Conservation (phyloP, 108 stramenopile genomes). For the Fistulifera pelliculosa region DNA sequence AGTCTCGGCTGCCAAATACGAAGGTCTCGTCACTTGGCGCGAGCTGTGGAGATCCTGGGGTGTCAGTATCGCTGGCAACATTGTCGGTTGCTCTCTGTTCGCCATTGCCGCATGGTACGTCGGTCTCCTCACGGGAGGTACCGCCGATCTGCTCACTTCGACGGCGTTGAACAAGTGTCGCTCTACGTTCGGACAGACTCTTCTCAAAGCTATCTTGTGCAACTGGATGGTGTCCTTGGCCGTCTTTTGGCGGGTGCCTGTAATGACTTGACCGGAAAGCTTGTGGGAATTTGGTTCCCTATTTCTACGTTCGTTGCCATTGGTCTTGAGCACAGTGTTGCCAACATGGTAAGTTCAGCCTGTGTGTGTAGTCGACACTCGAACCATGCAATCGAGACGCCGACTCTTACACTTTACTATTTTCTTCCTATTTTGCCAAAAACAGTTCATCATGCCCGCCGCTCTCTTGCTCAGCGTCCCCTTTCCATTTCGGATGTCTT, state of each 20-base stretch:
- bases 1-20: constrained; percentile 11
- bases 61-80: constrained; percentile 19
- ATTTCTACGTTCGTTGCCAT: constrained; percentile 34
- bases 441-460: constrained; percentile 33
- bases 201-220: constrained; percentile 29
- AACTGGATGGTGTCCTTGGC: constrained; percentile 38
- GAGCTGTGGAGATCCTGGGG: constrained; percentile 11
- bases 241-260: constrained; percentile 25
- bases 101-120: constrained; percentile 8
- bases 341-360: constrained; percentile 43
- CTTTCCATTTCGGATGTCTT: constrained; percentile 17
- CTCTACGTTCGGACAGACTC: constrained; percentile 8
- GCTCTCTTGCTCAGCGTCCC: constrained; percentile 13
- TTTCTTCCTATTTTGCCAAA: too few relatives aligned
- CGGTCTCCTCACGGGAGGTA: constrained; percentile 16
- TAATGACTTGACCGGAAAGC: constrained; percentile 30
- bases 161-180: constrained; percentile 16
- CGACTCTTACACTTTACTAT: too few relatives aligned
- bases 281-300: constrained; percentile 26
- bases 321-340: constrained; percentile 47
- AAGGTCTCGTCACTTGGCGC: constrained; percentile 7
- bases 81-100: constrained; percentile 27
- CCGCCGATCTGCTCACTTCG: constrained; percentile 5
- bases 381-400: too few relatives aligned
- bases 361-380: too few relatives aligned